Evolutionary conservation across 2,329 filamentous ascomycete species (phyloP).

Genomic region (Neonectria magnoliae): DNA sequence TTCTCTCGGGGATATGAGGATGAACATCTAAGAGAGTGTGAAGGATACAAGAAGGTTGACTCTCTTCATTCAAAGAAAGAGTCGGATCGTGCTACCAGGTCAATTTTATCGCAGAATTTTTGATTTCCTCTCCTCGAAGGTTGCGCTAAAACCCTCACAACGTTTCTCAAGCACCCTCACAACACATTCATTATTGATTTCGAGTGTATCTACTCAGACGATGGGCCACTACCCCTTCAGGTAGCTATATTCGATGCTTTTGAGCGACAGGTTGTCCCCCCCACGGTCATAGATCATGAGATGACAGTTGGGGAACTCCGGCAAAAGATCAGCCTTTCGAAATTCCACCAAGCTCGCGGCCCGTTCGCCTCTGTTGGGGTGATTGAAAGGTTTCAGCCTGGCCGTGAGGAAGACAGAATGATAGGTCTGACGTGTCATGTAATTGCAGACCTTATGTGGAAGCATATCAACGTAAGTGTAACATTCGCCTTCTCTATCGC

Average conservation of each 20-base stretch:
- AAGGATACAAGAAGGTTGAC: conserved; percentile 8
- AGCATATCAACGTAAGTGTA: conserved; percentile 3
- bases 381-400: neutral
- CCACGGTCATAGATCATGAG: conserved; percentile 1
- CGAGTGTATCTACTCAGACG: neutral
- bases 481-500: conserved; percentile 2
- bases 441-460: conserved; percentile 1
- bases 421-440: conserved; percentile 6
- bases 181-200: conserved; percentile 11
- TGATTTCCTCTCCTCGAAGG: conserved; percentile 3
- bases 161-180: conserved; percentile 3
- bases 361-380: neutral
- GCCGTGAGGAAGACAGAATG: neutral
- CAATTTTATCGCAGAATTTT: conserved; percentile 3
- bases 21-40: conserved; percentile 7
- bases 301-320: conserved; percentile 4
- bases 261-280: neutral
- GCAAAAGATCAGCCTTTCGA: neutral
- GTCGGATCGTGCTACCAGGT: conserved; percentile 3
- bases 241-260: conserved; percentile 5
- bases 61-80: conserved; percentile 3
- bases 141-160: conserved; percentile 1
- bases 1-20: conserved; percentile 10
- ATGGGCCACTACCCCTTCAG: conserved; percentile 5
- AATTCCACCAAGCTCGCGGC: conserved; percentile 6